These are phyloP conservation scores for Mallotus japonicus DNA, from an alignment of 441 rosid genomes.

Conservation along the genomic window DNA sequence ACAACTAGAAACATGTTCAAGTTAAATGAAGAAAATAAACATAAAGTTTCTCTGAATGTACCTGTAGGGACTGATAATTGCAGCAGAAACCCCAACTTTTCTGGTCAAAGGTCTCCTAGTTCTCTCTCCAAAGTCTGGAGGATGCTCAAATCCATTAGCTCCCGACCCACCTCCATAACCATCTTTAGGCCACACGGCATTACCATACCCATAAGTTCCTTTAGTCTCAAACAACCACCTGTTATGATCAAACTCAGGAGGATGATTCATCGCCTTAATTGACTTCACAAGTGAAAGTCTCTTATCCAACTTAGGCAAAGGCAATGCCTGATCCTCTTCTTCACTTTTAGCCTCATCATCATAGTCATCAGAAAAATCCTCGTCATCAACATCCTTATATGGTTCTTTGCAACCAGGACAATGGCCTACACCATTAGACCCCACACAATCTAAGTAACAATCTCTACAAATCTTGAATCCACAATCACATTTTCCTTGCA, in stretches of 20 bases:
- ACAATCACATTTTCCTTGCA: conserved; percentile 64
- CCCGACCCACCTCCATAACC: conserved; percentile 62
- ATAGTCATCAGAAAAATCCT: conserved; percentile 27
- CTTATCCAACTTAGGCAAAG: conserved; percentile 66
- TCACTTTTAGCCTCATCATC: conserved; percentile 41
- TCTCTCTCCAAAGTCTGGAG: conserved; percentile 66
- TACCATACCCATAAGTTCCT: conserved; percentile 89
- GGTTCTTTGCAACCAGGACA: conserved; percentile 88
- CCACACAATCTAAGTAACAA: conserved; percentile 61
- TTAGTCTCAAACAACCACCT: conserved; percentile 92
- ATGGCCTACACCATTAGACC: conserved; percentile 48
- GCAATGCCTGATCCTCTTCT: conserved; percentile 58
- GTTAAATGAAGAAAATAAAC: not conserved
- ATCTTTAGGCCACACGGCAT: conserved; percentile 90
- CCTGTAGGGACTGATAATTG: conserved; percentile 90
- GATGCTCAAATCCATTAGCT: conserved; percentile 60
- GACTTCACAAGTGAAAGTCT: conserved; percentile 80
- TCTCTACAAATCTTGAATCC: conserved; percentile 70
- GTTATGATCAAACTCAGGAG: conserved; percentile 71
- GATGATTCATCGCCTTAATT: conserved; percentile 54
- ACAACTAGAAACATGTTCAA: not conserved
- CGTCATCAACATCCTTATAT: conserved; percentile 51
- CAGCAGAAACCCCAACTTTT: conserved; percentile 67
- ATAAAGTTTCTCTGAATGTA: conserved; percentile 10
- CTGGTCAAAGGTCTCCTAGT: conserved; percentile 74